Evolutionary conservation across 331 rosid genomes (phyloP).

Genomic region (Quercus tomentella): DNA sequence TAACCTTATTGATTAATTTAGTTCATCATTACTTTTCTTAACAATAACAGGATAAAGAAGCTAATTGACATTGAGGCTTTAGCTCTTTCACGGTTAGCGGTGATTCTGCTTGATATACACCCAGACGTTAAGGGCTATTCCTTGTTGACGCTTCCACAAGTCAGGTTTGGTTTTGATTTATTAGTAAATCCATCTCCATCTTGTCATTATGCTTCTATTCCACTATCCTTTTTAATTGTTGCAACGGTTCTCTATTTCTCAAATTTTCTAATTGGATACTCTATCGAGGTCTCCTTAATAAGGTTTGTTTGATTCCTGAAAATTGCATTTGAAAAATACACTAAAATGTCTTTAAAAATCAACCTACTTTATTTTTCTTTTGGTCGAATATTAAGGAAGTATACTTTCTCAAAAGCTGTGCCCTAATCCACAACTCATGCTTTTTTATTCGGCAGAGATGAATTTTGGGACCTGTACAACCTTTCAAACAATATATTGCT

Average conservation of each 20-base stretch:
- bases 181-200: background rate
- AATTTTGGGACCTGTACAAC: constrained; percentile 83
- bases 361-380: background rate
- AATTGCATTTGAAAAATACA: background rate
- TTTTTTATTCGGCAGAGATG: constrained; percentile 56
- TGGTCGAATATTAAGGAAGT: background rate
- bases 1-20: background rate
- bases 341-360: background rate
- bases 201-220: background rate
- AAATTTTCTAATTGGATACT: background rate
- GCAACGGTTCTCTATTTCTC: background rate
- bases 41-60: constrained; percentile 67
- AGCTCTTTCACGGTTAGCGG: constrained; percentile 69
- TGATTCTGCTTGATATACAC: constrained; percentile 64
- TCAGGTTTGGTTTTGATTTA: constrained; percentile 53
- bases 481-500: too few relatives aligned
- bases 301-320: background rate
- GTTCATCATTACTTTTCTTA: background rate
- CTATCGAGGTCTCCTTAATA: background rate
- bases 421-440: background rate
- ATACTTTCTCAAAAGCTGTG: background rate
- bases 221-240: background rate
- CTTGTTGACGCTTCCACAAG: constrained; percentile 85
- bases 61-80: constrained; percentile 78
- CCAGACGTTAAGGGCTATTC: constrained; percentile 92